A percentile compares a stretch with the other conserved stretches of the same genome.
Conservation (phyloP, 768 basidiomycete species). For the Leccinellum luteum region DNA sequence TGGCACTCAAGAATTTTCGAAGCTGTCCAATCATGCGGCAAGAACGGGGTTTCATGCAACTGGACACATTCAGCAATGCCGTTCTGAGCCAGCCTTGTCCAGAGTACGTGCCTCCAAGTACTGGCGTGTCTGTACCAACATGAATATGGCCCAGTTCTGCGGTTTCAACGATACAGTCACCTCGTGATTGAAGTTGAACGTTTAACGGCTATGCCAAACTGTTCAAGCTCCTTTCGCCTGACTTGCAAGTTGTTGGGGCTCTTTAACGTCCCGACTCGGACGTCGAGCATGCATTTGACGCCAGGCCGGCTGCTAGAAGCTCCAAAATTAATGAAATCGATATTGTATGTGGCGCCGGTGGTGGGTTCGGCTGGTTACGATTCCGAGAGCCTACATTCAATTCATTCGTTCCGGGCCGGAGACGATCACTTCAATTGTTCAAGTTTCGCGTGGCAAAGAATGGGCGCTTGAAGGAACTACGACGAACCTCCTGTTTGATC, state of each 20-base stretch:
- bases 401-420: not conserved
- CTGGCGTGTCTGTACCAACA: not conserved
- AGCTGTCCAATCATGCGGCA: not conserved
- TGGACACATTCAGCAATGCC: not conserved
- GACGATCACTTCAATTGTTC: not conserved
- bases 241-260: not conserved
- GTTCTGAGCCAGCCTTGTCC: not conserved
- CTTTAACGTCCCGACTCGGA: not conserved
- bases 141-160: too few relatives aligned
- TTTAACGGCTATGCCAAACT: too few relatives aligned
- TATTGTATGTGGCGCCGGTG: not conserved
- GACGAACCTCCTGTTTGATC: slow-evolving; percentile 2
- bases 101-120: not conserved
- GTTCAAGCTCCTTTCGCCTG: not conserved
- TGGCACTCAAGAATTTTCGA: not conserved
- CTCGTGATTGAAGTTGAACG: not conserved
- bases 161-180: not conserved
- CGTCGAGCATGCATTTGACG: not conserved
- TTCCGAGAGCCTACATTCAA: not conserved
- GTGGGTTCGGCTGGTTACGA: not conserved
- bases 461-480: not conserved
- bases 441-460: not conserved
- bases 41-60: not conserved
- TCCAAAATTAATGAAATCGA: too few relatives aligned
- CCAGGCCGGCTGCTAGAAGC: not conserved